Evolutionary conservation across 2,329 filamentous ascomycete species (phyloP), one percentile per base, ranked within the genome.

Genomic region (Cordyceps javanica): DNA sequence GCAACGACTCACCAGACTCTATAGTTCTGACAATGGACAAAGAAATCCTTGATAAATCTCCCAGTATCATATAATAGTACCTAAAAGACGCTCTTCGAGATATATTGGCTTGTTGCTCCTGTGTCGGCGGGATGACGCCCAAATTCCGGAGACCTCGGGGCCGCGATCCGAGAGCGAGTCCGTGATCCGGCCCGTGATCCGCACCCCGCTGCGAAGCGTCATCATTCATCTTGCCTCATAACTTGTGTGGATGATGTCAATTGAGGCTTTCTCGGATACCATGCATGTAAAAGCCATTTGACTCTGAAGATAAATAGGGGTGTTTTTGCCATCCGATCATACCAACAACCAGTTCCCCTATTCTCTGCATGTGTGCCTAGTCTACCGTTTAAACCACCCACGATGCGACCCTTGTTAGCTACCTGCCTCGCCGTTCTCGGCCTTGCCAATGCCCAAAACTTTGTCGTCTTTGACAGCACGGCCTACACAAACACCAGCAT

Each of bases 391-490:
- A 14, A n/a, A 21, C 19, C 25, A 3, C 25, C n/a, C 7, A 46
- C 16, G 25, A 46, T 30, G 44, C 25, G 19, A 30, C 44, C 25
- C 26, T 16, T 46, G n/a, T 26, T 46, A 11, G 25, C 44, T 30
- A 11, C 44, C 44, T 3, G 7, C 26, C 19, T 46, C 10, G 26
- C 44, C 44, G 13, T 32, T 46, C 5, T 30, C 10, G n/a, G 44
- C 3, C 44, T 46, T 30, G 26, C 16, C 44, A 32, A 11, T 7
- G 44, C 44, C 44, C 16, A 28, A 1, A 42, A 57, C 39, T 57
- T 59, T 13, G 8, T 46, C 14, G 53, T 57, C 38, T 59, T 59
- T 46, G 58, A 59, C 26, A 57, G 46, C 32, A 59, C 58, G 3
- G 53, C 53, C 6, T 57, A 59, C 38, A 30, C 46, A 19, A 59